These are phyloP conservation scores for Meyerozyma elateridarum DNA, from an alignment of 1,139 yeast genomes.

Conservation along the genomic window DNA sequence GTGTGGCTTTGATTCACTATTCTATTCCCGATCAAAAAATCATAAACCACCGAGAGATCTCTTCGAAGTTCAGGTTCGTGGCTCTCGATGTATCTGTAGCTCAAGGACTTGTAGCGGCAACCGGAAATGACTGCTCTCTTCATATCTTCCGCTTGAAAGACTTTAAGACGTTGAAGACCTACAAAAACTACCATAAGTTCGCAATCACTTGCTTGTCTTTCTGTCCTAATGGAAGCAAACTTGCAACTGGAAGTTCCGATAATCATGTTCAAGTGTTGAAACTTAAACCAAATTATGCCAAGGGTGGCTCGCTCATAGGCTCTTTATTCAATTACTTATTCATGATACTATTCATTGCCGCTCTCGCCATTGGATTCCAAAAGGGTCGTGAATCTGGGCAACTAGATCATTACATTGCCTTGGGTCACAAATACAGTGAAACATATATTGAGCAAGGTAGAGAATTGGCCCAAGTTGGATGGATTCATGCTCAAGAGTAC, in stretches of 20 bases:
- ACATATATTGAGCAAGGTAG: constrained; percentile 18
- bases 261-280: constrained; percentile 62
- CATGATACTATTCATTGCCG: constrained; percentile 41
- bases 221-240: constrained; percentile 60
- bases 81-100: constrained; percentile 52
- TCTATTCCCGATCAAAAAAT: constrained; percentile 40
- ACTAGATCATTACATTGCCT: constrained; percentile 20
- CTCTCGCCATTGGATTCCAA: constrained; percentile 45
- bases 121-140: constrained; percentile 73
- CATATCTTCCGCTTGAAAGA: constrained; percentile 48
- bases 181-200: constrained; percentile 66
- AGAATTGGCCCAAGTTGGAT: constrained; percentile 22
- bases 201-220: constrained; percentile 75
- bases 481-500: constrained; percentile 13
- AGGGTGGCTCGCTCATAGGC: constrained; percentile 41
- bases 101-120: constrained; percentile 57
- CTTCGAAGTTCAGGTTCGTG: constrained; percentile 60
- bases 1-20: constrained; percentile 38
- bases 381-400: constrained; percentile 34
- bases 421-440: constrained; percentile 18
- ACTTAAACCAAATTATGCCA: constrained; percentile 50
- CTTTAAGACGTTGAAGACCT: constrained; percentile 45
- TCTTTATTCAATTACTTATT: constrained; percentile 35
- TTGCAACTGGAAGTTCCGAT: constrained; percentile 81
- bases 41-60: constrained; percentile 37